phyloP scores from a whole-genome alignment of 257 asterid species.

The Cynanchum wilfordii region DNA sequence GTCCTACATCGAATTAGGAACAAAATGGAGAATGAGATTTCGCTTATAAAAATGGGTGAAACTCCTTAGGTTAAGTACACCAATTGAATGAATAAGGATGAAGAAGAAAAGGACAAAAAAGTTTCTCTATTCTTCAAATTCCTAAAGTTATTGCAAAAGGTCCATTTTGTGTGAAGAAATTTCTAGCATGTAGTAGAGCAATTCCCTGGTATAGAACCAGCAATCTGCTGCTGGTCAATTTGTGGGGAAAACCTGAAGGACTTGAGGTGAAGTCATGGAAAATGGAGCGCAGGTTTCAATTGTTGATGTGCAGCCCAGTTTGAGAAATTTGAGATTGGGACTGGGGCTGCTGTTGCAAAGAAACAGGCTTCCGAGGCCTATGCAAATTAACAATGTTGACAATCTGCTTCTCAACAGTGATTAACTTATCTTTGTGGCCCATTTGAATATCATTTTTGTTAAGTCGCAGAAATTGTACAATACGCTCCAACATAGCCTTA shows the following conservation, averaged over 20 bases:
- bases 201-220: slow-evolving; percentile 98
- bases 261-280: no score
- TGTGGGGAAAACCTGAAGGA: no score
- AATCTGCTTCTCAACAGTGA: slow-evolving; percentile 68
- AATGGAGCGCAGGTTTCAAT: slow-evolving; percentile 55
- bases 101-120: no score
- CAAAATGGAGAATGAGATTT: no score
- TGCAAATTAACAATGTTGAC: slow-evolving; percentile 55
- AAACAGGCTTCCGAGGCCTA: slow-evolving; percentile 71
- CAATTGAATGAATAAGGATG: no score
- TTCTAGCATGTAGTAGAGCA: slow-evolving; percentile 91
- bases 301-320: slow-evolving; percentile 64
- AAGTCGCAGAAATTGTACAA: no score
- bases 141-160: slow-evolving; percentile 68
- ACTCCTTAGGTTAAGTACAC: no score
- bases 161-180: slow-evolving; percentile 72
- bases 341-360: slow-evolving; percentile 71
- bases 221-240: no score
- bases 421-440: slow-evolving; percentile 59
- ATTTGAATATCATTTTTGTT: slow-evolving; percentile 58
- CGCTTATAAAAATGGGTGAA: no score
- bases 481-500: slow-evolving; percentile 72
- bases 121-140: no score
- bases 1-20: no score
- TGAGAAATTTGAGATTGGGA: slow-evolving; percentile 63